Evolutionary conservation across 2,329 filamentous ascomycete genomes (phyloP), one percentile per base, ranked within the genome.

Genomic region (Alternaria hordeiaustralica): DNA sequence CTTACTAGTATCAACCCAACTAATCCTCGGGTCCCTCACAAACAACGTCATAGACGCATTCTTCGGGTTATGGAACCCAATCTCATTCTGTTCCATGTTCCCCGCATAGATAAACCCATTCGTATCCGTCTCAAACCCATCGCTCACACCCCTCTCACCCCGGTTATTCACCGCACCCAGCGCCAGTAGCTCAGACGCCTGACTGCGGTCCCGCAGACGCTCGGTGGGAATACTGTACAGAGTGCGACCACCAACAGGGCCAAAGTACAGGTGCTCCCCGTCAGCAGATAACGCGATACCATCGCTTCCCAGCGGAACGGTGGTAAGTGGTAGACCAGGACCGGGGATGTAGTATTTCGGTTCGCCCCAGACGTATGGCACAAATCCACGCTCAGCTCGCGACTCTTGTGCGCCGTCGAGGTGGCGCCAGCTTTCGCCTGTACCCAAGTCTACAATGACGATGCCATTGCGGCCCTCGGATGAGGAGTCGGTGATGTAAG

Each of bases 401-500:
- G 86, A 84, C 28, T 78, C 73, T 0, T 74, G 71, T 23, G 80
- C 79, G 51, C 80, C 78, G 45, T 83, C 78, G 2, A 87, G 78
- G 62, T 86, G 85, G 4, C 85, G 75, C 84, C 84, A 87, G 63
- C 80, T 80, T 58, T 84, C 79, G 8, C 83, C 83, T 0, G 81
- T 82, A 7, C 81, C 82, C 7, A 86, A 81, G 61, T 87, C 85
- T 30, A 84, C 85, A 13, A 84, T 75, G 55, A 87, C 76, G 58
- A 87, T 81, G 4, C 81, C 85, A 58, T 72, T 72, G 84, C 82
- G 81, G 41, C 85, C 84, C 71, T 85, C 83, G 47, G 71, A 70
- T 49, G 79, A 82, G 33, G 81, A 83, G 67, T 87, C 85, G 23
- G 84, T 86, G 69, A 87, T 86, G 71, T 87, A 87, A 0, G 84